These are phyloP conservation scores for Solanum etuberosum DNA, from an alignment of 257 asterid species.

Conservation along the genomic window DNA sequence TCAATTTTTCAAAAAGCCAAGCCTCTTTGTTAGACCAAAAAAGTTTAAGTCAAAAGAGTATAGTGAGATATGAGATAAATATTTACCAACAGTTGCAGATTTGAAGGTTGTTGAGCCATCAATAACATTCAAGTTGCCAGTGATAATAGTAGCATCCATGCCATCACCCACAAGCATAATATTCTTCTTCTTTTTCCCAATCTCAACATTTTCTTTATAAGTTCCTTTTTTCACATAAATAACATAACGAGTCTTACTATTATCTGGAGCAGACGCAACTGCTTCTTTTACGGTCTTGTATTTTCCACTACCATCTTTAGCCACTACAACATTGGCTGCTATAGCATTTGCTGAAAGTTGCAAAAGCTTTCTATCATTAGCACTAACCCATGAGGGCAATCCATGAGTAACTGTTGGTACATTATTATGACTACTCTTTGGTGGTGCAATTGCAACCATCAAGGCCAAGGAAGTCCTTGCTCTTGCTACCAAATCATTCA, in stretches of 20 bases:
- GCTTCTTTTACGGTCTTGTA: slow-evolving; percentile 14
- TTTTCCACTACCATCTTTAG: slow-evolving; percentile 24
- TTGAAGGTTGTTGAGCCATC: slow-evolving; percentile 27
- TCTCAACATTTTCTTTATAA: slow-evolving; percentile 15
- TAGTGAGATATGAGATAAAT: neutral
- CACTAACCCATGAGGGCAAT: slow-evolving; percentile 13
- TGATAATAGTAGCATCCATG: slow-evolving; percentile 18
- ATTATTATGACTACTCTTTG: neutral
- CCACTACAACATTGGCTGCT: slow-evolving; percentile 20
- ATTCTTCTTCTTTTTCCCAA: slow-evolving; percentile 12
- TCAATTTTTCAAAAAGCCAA: too few relatives aligned
- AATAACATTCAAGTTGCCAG: slow-evolving; percentile 16
- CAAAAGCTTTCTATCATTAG: slow-evolving; percentile 10
- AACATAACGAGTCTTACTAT: slow-evolving; percentile 5
- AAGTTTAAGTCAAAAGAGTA: too few relatives aligned
- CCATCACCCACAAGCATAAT: slow-evolving; percentile 35
- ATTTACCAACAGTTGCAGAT: slow-evolving; percentile 29
- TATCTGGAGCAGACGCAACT: slow-evolving; percentile 15
- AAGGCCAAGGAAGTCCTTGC: slow-evolving; percentile 15
- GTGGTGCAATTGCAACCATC: slow-evolving; percentile 6
- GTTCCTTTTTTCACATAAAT: slow-evolving; percentile 19
- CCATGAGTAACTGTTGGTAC: neutral
- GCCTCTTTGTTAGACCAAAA: too few relatives aligned
- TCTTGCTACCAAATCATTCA: slow-evolving; percentile 3
- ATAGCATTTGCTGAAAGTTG: neutral